Evolutionary conservation across 495 filamentous ascomycete species (phyloP), one percentile per base, ranked within the genome.

Genomic region (Penicillium verhagenii): DNA sequence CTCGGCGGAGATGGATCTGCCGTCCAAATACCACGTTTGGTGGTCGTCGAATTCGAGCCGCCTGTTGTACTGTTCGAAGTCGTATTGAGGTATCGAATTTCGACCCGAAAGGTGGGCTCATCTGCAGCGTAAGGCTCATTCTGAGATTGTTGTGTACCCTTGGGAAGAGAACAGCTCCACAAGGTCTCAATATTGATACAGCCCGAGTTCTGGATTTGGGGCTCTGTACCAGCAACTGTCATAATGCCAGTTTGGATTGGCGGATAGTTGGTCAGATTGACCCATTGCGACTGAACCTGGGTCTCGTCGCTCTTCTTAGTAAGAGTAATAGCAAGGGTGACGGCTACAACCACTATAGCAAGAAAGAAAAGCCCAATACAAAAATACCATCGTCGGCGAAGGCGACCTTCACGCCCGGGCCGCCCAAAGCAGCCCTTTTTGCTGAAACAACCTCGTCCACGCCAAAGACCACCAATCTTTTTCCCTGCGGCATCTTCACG

Each of bases 231-330:
- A 2, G 85, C 79, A 24, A 96, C 79, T 0, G 91, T 95, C 25
- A 85, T 76, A 49, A 95, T 76, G 1, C 92, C 92, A 0, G 88
- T 92, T 8, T 88, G 89, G 52, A 96, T 90, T 0, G 92, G 87
- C 29, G 92, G 92, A 57, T 88, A 96, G 23, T 84, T 84, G 1
- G 92, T 95, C 23, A 96, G 67, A 61, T 95, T 96, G 28, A 95
- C 77, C 83, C 88, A 96, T 28, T 81, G 73, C 4, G 81, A 79
- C 54, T 82, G 72, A 14, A 78, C 75, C 0, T 60, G 58, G 9
- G 61, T 80, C 20, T 57, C 60, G 56, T 67, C 65, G 14, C 62
- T 69, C 50, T 77, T 79, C n/a, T 71, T 76, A 18, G 80, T 80
- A 49, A 92, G 68, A 2, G 82, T 78, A 33, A 83, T 76, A 1